Percentiles rank a stretch among this genome's conserved stretches.
Evolutionary conservation across 2,329 filamentous ascomycete species (phyloP).

Genomic region (Diplodia corticola): DNA sequence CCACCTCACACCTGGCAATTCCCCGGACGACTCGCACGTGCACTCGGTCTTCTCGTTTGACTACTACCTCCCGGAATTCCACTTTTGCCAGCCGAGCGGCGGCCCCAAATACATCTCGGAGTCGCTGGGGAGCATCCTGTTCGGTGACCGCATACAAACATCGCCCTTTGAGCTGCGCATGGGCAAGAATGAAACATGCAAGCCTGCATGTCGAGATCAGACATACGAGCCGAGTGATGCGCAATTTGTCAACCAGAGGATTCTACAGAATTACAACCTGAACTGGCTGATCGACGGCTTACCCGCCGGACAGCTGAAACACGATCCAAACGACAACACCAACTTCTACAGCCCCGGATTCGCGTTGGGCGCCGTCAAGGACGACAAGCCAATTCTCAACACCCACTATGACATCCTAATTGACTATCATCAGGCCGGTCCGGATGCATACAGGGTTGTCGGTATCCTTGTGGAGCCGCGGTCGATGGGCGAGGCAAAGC

Average conservation of each 20-base stretch:
- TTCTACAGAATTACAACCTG: conserved; percentile 82
- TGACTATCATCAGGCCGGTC: conserved; percentile 82
- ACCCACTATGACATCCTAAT: conserved; percentile 95
- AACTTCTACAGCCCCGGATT: conserved; percentile 93
- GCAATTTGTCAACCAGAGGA: conserved; percentile 78
- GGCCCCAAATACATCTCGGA: conserved; percentile 81
- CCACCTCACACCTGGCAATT: conserved; percentile 81
- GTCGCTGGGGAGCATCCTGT: conserved; percentile 91
- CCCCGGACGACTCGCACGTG: conserved; percentile 73
- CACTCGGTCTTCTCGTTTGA: conserved; percentile 95
- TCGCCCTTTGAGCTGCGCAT: conserved; percentile 90
- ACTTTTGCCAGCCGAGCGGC: conserved; percentile 79
- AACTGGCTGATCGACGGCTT: conserved; percentile 97
- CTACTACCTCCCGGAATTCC: conserved; percentile 87
- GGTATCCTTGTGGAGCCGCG: conserved; percentile 85
- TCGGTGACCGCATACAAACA: conserved; percentile 96
- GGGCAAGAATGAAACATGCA: conserved; percentile 84
- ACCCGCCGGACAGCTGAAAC: conserved; percentile 80
- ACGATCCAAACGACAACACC: conserved; percentile 72
- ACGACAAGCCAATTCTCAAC: conserved; percentile 66
- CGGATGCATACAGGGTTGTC: conserved; percentile 79
- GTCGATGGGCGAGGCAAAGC: conserved; percentile 63
- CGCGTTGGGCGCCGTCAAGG: conserved; percentile 59
- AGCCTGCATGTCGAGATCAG: conserved; percentile 68
- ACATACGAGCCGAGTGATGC: conserved; percentile 67